A percentile compares a stretch with the other conserved stretches of the same genome.
Evolutionary conservation across 805 yeast genomes (phyloP).

Genomic region (Nakazawaea anatomiae): DNA sequence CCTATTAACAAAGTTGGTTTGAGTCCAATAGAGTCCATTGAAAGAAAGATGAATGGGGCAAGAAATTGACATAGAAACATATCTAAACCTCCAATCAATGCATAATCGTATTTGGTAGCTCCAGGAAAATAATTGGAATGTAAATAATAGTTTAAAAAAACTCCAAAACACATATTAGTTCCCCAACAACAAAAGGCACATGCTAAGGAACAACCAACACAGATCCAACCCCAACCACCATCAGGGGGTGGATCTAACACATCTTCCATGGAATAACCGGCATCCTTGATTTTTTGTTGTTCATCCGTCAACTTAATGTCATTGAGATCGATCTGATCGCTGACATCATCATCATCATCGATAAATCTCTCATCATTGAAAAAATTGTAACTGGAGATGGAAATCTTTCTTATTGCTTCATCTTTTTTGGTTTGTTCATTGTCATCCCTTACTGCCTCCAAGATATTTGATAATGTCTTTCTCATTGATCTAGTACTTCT

Average conservation of each 20-base stretch:
- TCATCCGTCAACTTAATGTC: background rate
- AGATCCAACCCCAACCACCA: slow-evolving; percentile 31
- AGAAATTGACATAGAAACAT: slow-evolving; percentile 52
- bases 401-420: background rate
- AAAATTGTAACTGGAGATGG: background rate
- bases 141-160: slow-evolving; percentile 44
- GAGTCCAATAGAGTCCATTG: slow-evolving; percentile 45
- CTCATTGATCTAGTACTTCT: background rate
- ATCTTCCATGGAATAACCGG: slow-evolving; percentile 1
- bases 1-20: slow-evolving; percentile 39
- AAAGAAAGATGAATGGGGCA: slow-evolving; percentile 49
- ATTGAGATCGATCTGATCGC: background rate
- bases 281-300: background rate
- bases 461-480: slow-evolving; percentile 5
- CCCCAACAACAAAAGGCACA: slow-evolving; percentile 46
- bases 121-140: slow-evolving; percentile 36
- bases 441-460: slow-evolving; percentile 24
- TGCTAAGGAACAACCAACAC: slow-evolving; percentile 28
- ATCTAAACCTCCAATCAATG: slow-evolving; percentile 49
- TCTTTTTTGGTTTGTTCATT: slow-evolving; percentile 17
- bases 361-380: background rate
- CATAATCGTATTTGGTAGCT: slow-evolving; percentile 46
- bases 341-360: background rate
- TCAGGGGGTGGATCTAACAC: slow-evolving; percentile 12
- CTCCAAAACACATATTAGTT: slow-evolving; percentile 47